These are phyloP conservation scores for Phytophthora idaei DNA, from an alignment of 352 stramenopile species.

Conservation along the genomic window DNA sequence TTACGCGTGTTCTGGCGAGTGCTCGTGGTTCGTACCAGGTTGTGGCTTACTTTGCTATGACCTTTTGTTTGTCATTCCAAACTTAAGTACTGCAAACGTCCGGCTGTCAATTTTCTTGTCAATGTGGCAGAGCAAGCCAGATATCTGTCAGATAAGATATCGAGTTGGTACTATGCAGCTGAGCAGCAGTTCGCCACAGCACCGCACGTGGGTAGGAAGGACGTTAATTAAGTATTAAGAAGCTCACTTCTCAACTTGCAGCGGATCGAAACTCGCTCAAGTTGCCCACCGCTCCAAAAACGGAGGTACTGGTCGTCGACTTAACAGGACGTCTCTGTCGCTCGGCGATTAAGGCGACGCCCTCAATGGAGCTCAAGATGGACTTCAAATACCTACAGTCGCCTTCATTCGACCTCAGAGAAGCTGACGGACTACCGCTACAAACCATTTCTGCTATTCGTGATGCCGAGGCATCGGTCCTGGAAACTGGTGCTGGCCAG, in stretches of 20 bases:
- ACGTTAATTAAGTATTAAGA: not conserved
- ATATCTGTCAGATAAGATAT: constrained; percentile 26
- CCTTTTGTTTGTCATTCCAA: constrained; percentile 1
- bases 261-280: constrained; percentile 13
- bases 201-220: not conserved
- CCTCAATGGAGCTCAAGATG: constrained; percentile 22
- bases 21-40: constrained; percentile 4
- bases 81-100: not conserved
- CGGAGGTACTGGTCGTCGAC: constrained; percentile 26
- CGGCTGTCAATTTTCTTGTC: not conserved
- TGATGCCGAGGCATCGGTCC: constrained; percentile 19
- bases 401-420: constrained; percentile 4
- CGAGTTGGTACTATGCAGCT: constrained; percentile 7
- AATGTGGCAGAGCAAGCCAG: constrained; percentile 23
- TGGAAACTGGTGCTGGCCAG: constrained; percentile 21
- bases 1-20: not conserved
- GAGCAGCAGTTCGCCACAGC: constrained; percentile 1
- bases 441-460: not conserved
- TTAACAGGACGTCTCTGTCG: constrained; percentile 24
- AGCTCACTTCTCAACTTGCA: constrained; percentile 23
- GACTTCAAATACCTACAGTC: constrained; percentile 29
- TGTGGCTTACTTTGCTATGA: constrained; percentile 5
- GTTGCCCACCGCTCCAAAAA: not conserved
- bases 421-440: constrained; percentile 3
- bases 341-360: constrained; percentile 20